Percentiles rank a stretch among this genome's conserved stretches.
Conservation (phyloP, 129 eudicot genomes). For the Flaveria brownii region DNA sequence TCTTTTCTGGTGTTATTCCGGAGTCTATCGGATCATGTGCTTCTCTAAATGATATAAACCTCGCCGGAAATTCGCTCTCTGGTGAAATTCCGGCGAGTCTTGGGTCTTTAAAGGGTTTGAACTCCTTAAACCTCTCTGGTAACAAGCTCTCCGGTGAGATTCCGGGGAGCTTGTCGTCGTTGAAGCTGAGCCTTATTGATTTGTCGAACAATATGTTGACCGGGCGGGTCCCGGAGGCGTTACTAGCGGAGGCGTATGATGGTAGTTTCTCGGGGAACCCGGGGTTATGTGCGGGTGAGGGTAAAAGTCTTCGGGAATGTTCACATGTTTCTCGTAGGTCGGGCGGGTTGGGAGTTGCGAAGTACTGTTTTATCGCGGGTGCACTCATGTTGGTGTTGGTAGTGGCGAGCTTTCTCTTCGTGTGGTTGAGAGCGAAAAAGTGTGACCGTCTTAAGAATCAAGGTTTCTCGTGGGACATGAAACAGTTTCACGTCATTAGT, state of each 20-base stretch:
- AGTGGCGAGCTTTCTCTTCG: constrained; percentile 30
- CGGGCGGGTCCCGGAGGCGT: constrained; percentile 58
- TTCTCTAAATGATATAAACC: constrained; percentile 49
- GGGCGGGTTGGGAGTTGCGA: constrained; percentile 25
- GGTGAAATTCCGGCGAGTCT: constrained; percentile 56
- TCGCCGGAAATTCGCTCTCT: constrained; percentile 48
- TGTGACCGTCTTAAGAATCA: constrained; percentile 3
- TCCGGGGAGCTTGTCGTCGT: constrained; percentile 48
- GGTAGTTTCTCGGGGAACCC: constrained; percentile 57
- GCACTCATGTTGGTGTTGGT: constrained; percentile 35
- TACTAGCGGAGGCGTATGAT: constrained; percentile 36
- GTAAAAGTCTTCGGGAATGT: constrained; percentile 40
- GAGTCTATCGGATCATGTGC: constrained; percentile 63
- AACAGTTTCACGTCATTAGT: constrained; percentile 54
- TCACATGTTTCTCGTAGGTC: constrained; percentile 36
- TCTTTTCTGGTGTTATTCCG: constrained; percentile 53
- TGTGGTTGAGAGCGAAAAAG: constrained; percentile 27
- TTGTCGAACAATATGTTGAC: constrained; percentile 53
- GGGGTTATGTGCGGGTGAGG: constrained; percentile 47
- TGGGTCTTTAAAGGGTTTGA: constrained; percentile 49
- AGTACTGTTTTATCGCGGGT: constrained; percentile 48
- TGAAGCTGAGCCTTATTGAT: constrained; percentile 59
- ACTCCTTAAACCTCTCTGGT: constrained; percentile 52
- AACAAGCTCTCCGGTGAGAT: constrained; percentile 63
- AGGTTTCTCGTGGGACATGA: constrained; percentile 55